These are phyloP conservation scores for Zygotorulaspora chibaensis DNA, from an alignment of 805 yeast genomes.

Conservation along the genomic window DNA sequence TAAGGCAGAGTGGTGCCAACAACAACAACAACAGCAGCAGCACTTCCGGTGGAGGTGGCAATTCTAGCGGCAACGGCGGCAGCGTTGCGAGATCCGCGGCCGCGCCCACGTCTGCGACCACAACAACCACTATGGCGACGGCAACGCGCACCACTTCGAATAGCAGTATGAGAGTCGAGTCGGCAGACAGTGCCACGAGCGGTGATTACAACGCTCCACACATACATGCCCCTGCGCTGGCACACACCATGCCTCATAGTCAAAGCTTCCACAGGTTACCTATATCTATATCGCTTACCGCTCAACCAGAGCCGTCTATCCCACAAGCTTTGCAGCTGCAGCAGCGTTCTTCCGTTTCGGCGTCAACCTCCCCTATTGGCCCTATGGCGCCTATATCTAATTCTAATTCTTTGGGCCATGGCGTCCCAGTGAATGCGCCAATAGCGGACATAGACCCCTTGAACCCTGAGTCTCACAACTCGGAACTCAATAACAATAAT, in stretches of 20 bases:
- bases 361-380: slow-evolving; percentile 13
- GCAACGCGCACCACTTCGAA: not conserved
- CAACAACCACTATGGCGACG: slow-evolving; percentile 1
- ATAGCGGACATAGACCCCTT: slow-evolving; percentile 9
- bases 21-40: slow-evolving; percentile 3
- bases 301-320: slow-evolving; percentile 7
- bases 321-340: slow-evolving; percentile 4
- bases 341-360: slow-evolving; percentile 10
- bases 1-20: slow-evolving; percentile 19
- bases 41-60: not conserved
- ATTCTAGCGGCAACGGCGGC: slow-evolving; percentile 4
- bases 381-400: slow-evolving; percentile 6
- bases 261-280: slow-evolving; percentile 16
- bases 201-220: slow-evolving; percentile 5
- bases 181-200: not conserved
- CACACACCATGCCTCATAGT: slow-evolving; percentile 10
- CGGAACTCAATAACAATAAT: slow-evolving; percentile 2
- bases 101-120: not conserved
- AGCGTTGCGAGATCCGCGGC: not conserved
- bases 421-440: slow-evolving; percentile 2
- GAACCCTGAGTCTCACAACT: slow-evolving; percentile 4
- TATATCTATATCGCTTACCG: slow-evolving; percentile 19
- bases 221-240: slow-evolving; percentile 8
- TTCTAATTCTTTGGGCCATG: not conserved
- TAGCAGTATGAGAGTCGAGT: not conserved